Conservation (phyloP, 1,284 basidiomycete species). For the Melampsora allii-populina region DNA sequence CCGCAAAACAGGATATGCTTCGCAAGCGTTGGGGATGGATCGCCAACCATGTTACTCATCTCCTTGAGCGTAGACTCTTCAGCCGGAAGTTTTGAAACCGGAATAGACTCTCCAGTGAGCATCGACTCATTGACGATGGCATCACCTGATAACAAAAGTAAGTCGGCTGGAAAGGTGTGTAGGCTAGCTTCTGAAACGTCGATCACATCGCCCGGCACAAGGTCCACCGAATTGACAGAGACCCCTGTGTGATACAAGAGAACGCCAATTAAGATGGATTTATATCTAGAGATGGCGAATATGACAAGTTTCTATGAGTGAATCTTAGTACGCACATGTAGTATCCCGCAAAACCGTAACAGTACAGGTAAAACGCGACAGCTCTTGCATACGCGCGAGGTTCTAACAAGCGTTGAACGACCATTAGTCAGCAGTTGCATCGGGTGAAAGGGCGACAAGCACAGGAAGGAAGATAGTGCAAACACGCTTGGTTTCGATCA, state of each 20-base stretch:
- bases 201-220: slow-evolving; percentile 91
- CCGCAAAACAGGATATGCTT: slow-evolving; percentile 90
- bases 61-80: slow-evolving; percentile 44
- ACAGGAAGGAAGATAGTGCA: slow-evolving; percentile 43
- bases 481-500: slow-evolving; percentile 88
- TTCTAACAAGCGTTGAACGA: slow-evolving; percentile 59
- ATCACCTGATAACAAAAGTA: slow-evolving; percentile 88
- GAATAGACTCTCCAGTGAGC: slow-evolving; percentile 94
- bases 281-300: slow-evolving; percentile 14
- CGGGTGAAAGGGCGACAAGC: not conserved
- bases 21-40: slow-evolving; percentile 66
- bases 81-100: slow-evolving; percentile 78
- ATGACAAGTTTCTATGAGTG: slow-evolving; percentile 1
- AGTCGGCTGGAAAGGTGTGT: slow-evolving; percentile 79
- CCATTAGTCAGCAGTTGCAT: slow-evolving; percentile 1
- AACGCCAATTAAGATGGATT: not conserved
- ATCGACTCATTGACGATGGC: slow-evolving; percentile 98
- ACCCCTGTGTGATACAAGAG: not conserved
- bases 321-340: slow-evolving; percentile 60
- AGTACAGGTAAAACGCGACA: slow-evolving; percentile 86
- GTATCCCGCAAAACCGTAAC: slow-evolving; percentile 71
- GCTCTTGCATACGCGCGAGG: slow-evolving; percentile 88
- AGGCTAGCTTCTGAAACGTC: slow-evolving; percentile 77
- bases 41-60: slow-evolving; percentile 51
- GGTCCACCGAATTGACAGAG: slow-evolving; percentile 54